Percentiles rank a stretch among this genome's conserved stretches.
Evolutionary conservation across 192 early-diverging fungal genomes (phyloP).

Genomic region (Podochytrium sp.): DNA sequence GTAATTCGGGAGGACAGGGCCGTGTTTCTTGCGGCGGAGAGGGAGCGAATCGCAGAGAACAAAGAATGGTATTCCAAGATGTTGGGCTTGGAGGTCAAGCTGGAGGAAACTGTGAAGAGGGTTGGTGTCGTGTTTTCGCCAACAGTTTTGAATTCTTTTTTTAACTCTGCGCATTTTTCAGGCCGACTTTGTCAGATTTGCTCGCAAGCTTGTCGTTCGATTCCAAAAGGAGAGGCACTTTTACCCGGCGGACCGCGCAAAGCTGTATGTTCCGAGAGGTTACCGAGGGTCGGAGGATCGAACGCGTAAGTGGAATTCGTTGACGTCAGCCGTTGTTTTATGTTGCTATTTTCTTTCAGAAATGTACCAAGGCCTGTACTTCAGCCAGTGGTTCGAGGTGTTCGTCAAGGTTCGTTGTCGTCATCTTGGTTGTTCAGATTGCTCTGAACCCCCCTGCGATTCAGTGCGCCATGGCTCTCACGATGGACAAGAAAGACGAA

Average conservation of each 20-base stretch:
- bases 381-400: conserved; percentile 68
- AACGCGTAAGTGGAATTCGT: neutral
- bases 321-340: no score
- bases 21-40: conserved; percentile 11
- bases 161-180: neutral
- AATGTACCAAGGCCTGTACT: conserved; percentile 44
- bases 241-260: conserved; percentile 38
- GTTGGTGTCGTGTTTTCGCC: conserved; percentile 12
- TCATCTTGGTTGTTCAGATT: neutral
- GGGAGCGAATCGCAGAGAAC: conserved; percentile 1
- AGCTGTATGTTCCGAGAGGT: conserved; percentile 3
- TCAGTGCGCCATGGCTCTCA: conserved; percentile 62
- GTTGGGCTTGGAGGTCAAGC: neutral
- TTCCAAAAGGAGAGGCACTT: conserved; percentile 47
- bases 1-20: conserved; percentile 3
- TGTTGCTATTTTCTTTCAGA: conserved; percentile 3
- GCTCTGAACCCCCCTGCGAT: neutral
- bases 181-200: conserved; percentile 42
- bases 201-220: conserved; percentile 31
- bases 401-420: conserved; percentile 65
- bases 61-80: conserved; percentile 17
- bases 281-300: conserved; percentile 11
- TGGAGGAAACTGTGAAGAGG: conserved; percentile 21
- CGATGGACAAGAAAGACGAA: conserved; percentile 50
- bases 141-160: no score